phyloP scores from a whole-genome alignment of 176 grass and related monocot genomes.

The Thinopyrum elongatum region DNA sequence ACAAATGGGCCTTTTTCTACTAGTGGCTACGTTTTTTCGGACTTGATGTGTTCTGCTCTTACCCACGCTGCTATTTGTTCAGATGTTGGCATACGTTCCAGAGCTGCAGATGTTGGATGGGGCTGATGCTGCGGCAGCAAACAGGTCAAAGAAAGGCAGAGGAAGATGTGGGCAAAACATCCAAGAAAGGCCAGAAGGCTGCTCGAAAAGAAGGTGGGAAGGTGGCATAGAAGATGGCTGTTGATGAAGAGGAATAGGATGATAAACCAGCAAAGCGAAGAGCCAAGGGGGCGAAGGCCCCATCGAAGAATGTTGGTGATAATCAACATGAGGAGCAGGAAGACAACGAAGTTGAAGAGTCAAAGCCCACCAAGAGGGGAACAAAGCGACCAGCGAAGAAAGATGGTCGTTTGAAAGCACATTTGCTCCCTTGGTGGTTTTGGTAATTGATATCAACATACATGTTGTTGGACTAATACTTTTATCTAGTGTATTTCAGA shows the following conservation, averaged over 20 bases:
- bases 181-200: background rate
- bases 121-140: background rate
- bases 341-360: background rate
- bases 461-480: no score
- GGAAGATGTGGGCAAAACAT: background rate
- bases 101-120: slow-evolving; percentile 34
- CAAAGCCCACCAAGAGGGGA: background rate
- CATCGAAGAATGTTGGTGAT: background rate
- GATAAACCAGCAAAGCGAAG: background rate
- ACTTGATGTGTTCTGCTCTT: background rate
- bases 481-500: no score
- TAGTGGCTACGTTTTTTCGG: accelerated
- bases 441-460: no score
- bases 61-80: background rate
- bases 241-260: background rate
- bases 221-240: background rate
- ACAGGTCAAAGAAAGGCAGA: slow-evolving; percentile 2
- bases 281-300: background rate
- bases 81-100: slow-evolving; percentile 39
- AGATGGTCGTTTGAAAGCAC: no score
- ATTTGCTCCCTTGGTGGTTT: no score
- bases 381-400: slow-evolving; percentile 4
- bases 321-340: background rate
- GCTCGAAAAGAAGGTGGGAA: background rate
- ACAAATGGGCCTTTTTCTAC: no score